A percentile compares a stretch with the other conserved stretches of the same genome.
phyloP scores from a whole-genome alignment of 352 stramenopile genomes.

The Phytopythium mirpurense region DNA sequence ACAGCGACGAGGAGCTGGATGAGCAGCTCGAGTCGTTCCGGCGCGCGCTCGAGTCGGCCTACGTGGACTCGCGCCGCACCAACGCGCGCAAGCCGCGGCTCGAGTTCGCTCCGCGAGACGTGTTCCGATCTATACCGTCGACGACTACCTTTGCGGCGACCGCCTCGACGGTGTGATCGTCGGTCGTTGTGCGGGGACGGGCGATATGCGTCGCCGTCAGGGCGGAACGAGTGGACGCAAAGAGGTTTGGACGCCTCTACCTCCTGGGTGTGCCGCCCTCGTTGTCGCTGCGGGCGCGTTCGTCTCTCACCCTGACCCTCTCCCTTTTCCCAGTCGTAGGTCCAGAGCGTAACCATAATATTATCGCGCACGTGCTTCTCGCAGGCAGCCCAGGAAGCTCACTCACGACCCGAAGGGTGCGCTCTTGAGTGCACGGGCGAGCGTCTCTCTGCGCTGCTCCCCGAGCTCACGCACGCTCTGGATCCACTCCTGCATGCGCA shows the following conservation, averaged over 20 bases:
- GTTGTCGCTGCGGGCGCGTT: neutral
- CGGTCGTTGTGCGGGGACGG: neutral
- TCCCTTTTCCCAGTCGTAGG: neutral
- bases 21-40: conserved; percentile 76
- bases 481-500: neutral
- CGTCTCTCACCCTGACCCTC: neutral
- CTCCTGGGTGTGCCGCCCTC: neutral
- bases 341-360: conserved; percentile 7
- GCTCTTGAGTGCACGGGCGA: too few species aligned
- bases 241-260: neutral
- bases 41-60: conserved; percentile 66
- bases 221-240: neutral
- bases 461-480: neutral
- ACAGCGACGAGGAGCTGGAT: conserved; percentile 69
- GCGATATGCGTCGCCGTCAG: too few species aligned
- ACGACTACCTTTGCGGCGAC: neutral
- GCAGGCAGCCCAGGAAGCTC: too few species aligned
- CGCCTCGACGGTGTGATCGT: neutral
- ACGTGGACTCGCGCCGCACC: conserved; percentile 45
- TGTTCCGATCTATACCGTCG: conserved; percentile 49
- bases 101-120: conserved; percentile 64
- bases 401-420: too few species aligned
- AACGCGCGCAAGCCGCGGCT: conserved; percentile 52
- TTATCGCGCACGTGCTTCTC: too few species aligned
- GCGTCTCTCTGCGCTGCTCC: neutral